Conservation (phyloP, 1,139 yeast genomes). For the Schizosaccharomyces versatilis region DNA sequence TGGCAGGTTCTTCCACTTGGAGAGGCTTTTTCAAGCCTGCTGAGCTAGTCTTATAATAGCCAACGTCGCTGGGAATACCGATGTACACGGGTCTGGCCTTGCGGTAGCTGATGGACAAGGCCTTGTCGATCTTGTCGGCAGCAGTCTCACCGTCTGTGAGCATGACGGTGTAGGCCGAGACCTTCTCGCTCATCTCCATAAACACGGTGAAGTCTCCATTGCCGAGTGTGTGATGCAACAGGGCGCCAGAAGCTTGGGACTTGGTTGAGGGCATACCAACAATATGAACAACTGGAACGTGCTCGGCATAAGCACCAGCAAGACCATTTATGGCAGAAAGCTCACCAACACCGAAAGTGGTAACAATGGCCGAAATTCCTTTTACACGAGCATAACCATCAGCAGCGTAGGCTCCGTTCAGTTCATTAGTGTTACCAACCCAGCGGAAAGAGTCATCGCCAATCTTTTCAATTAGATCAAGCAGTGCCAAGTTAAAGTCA, state of each 20-base stretch:
- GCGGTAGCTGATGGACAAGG: constrained; percentile 32
- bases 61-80: constrained; percentile 36
- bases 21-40: constrained; percentile 19
- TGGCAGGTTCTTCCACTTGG: constrained; percentile 16
- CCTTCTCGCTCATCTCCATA: constrained; percentile 35
- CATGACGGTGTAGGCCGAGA: constrained; percentile 38
- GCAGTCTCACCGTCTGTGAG: constrained; percentile 30
- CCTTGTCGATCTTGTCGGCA: constrained; percentile 40
- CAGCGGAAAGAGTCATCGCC: constrained; percentile 25
- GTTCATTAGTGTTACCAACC: constrained; percentile 43
- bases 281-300: constrained; percentile 55
- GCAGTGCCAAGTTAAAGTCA: constrained; percentile 34
- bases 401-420: constrained; percentile 53
- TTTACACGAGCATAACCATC: constrained; percentile 49
- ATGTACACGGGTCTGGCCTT: constrained; percentile 60
- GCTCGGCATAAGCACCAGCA: constrained; percentile 65
- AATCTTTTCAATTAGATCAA: constrained; percentile 33
- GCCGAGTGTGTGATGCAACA: constrained; percentile 44
- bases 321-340: constrained; percentile 55
- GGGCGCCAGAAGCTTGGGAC: constrained; percentile 21
- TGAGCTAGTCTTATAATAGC: constrained; percentile 28
- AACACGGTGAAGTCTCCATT: constrained; percentile 42
- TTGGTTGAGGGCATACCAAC: constrained; percentile 51
- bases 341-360: constrained; percentile 33
- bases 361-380: constrained; percentile 8